phyloP scores from a whole-genome alignment of 202 grass and related monocot species.

The Elaeis oleifera region DNA sequence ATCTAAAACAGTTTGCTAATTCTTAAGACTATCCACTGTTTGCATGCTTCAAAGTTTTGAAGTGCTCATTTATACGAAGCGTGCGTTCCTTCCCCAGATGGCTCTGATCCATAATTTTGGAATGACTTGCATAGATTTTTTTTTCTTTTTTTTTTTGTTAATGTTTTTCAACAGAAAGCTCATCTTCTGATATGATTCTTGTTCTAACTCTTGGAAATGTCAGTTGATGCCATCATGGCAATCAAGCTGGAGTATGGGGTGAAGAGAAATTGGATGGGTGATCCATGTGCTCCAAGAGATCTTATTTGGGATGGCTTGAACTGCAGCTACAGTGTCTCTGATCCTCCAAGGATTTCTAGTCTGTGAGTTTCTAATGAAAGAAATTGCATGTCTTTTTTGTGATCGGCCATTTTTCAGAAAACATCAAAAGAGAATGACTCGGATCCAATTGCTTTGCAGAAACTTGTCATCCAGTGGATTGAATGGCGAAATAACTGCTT shows the following conservation, averaged over 20 bases:
- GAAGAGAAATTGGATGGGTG: constrained; percentile 54
- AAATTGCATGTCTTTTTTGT: not conserved
- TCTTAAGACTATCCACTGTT: too few relatives aligned
- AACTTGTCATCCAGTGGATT: constrained; percentile 36
- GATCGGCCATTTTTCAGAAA: not conserved
- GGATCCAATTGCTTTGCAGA: constrained; percentile 13
- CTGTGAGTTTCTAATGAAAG: constrained; percentile 36
- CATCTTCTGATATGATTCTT: not conserved
- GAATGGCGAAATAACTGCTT: constrained; percentile 26
- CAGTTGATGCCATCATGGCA: constrained; percentile 46
- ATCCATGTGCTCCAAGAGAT: constrained; percentile 42
- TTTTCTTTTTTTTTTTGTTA: not conserved
- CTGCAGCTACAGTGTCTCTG: constrained; percentile 38
- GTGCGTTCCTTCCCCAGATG: too few relatives aligned
- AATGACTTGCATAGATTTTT: too few relatives aligned
- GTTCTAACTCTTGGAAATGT: not conserved
- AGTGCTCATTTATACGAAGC: too few relatives aligned
- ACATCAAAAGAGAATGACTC: not conserved
- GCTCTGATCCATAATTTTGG: too few relatives aligned
- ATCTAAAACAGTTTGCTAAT: too few relatives aligned
- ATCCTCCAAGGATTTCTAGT: constrained; percentile 32
- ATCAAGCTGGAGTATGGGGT: constrained; percentile 45
- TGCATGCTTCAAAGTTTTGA: too few relatives aligned
- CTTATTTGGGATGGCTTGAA: constrained; percentile 52
- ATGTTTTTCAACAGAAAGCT: not conserved